A percentile compares a stretch with the other conserved stretches of the same genome.
Conservation (phyloP, 768 basidiomycete genomes). For the Lentinula raphanica region DNA sequence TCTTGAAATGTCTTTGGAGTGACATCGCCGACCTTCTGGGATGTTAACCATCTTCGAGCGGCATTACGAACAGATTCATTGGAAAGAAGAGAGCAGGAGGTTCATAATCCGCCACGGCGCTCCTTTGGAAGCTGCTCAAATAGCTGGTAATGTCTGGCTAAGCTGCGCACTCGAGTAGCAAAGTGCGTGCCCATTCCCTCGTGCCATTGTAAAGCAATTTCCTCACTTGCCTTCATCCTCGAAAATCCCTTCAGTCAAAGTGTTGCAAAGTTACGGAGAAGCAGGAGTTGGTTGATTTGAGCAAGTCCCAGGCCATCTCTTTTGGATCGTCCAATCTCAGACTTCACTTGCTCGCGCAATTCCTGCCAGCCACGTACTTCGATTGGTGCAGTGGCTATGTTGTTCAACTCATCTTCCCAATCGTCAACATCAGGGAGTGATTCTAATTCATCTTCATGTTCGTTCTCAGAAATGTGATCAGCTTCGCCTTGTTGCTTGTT, state of each 20-base stretch:
- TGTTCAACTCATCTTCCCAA: constrained; percentile 16
- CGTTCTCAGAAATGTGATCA: too few species aligned
- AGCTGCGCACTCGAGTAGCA: constrained; percentile 13
- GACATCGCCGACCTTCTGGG: constrained; percentile 22
- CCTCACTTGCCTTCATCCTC: constrained; percentile 16
- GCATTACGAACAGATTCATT: constrained; percentile 18
- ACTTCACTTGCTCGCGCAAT: constrained; percentile 17
- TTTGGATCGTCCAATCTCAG: constrained; percentile 12
- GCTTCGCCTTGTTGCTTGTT: too few species aligned
- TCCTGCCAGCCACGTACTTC: constrained; percentile 13
- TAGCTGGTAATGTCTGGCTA: constrained; percentile 22
- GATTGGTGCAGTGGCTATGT: background rate
- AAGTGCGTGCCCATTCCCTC: constrained; percentile 18
- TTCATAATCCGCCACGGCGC: constrained; percentile 17
- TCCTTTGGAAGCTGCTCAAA: constrained; percentile 21
- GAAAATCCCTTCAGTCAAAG: constrained; percentile 17
- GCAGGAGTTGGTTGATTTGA: constrained; percentile 17
- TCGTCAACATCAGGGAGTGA: too few species aligned
- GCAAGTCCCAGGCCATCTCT: constrained; percentile 11
- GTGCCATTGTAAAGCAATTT: constrained; percentile 17
- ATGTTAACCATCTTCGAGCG: constrained; percentile 16
- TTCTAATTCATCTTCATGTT: too few species aligned
- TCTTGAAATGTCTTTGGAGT: constrained; percentile 25
- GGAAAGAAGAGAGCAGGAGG: constrained; percentile 12
- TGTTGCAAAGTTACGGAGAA: constrained; percentile 21